Evolutionary conservation across 148 eudicot genomes (phyloP).

Genomic region (Silene latifolia): DNA sequence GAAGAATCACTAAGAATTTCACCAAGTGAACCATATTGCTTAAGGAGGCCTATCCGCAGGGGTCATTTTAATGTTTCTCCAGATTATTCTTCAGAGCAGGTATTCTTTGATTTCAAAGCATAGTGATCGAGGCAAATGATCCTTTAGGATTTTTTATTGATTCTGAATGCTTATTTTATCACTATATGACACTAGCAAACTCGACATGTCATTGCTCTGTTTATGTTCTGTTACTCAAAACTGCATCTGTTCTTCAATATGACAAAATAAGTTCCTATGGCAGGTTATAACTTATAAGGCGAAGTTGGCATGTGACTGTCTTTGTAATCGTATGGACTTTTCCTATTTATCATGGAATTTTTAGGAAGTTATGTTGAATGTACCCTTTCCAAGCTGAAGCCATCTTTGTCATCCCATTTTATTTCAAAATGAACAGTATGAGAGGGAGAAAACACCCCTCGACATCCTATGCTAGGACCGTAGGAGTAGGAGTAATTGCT

Average conservation of each 20-base stretch:
- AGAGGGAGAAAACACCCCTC: neutral
- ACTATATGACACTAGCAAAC: neutral
- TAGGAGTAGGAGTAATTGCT: neutral
- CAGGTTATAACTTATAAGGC: neutral
- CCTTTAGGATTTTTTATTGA: neutral
- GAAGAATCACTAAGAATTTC: slow-evolving; percentile 93
- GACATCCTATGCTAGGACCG: neutral
- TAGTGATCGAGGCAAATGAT: neutral
- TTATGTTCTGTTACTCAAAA: neutral
- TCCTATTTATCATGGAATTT: neutral
- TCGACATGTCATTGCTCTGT: neutral
- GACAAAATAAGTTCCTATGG: neutral
- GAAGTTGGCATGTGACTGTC: neutral
- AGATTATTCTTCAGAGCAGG: slow-evolving; percentile 90
- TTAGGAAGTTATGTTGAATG: neutral
- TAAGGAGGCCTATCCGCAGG: slow-evolving; percentile 91
- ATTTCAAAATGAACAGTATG: neutral
- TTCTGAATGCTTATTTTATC: neutral
- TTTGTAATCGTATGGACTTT: neutral
- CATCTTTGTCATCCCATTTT: neutral
- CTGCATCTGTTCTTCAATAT: neutral
- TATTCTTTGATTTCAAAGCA: slow-evolving; percentile 19
- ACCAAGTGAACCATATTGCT: slow-evolving; percentile 88
- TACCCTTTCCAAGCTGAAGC: neutral
- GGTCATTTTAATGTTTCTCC: slow-evolving; percentile 93